Evolutionary conservation across 176 grass and related monocot genomes (phyloP), one percentile per base, ranked within the genome.

Genomic region (Zea luxurians): DNA sequence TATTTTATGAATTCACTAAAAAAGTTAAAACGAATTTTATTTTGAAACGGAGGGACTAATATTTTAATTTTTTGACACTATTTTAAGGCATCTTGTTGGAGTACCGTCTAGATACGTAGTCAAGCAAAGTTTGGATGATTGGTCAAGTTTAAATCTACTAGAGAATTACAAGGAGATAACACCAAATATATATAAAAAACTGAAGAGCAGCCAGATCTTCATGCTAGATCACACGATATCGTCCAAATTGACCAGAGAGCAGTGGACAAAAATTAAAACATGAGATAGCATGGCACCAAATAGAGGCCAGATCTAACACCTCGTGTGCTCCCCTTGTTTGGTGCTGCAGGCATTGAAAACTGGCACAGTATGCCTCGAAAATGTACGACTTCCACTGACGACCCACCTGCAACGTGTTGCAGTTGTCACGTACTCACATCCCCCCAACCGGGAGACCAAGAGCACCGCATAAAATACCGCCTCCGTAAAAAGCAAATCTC

Each of bases 301-400:
- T 50, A 64, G 65, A 12, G 36, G 44, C 44, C 82, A 71, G 74
- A 64, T 84, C 74, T 78, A 77, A 43, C 43, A 71, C 66, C 65
- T 78, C 66, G 66, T 84, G 82, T 44, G 55, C 74, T 78, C 48
- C 55, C 55, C 64, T 70, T 62, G 55, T 49, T 52, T 78, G 54
- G 55, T 27, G 74, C 66, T 78, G 55, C 27, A 67, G 52, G 58
- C 74, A 71, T 63, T 71, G 36, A 78, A 50, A 84, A 54, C 46
- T 43, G 46, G 74, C 66, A 71, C 66, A 71, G 46, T 71, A n/a
- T 78, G 74, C 82, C 74, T 78, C 74, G 74, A 54, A 71, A 84
- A 84, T 37, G 66, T 84, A 36, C 55, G 36, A 71, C 82, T 84
- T 6, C 57, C 55, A 64, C 64, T 70, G 73, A 77, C 53, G 35